phyloP scores from a whole-genome alignment of 78 protist species.

The Dictyostelium intermedium region DNA sequence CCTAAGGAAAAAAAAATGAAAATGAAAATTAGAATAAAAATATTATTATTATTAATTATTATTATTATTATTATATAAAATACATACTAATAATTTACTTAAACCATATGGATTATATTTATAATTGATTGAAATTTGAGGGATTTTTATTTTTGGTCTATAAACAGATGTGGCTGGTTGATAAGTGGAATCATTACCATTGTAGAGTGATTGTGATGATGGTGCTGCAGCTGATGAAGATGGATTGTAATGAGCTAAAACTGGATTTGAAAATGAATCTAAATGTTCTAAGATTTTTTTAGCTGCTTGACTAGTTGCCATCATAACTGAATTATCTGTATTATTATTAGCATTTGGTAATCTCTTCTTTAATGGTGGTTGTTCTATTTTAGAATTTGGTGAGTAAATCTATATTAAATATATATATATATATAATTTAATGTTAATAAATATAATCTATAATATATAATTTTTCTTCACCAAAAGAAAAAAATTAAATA shows the following conservation, averaged over 20 bases:
- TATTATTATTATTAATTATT: too few relatives aligned
- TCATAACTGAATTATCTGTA: slow-evolving; percentile 10
- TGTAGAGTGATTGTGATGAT: background rate
- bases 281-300: slow-evolving; percentile 36
- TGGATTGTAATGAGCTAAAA: background rate
- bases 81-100: slow-evolving; percentile 34
- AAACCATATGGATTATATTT: slow-evolving; percentile 71
- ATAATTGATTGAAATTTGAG: slow-evolving; percentile 43
- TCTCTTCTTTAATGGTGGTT: slow-evolving; percentile 22
- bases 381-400: background rate
- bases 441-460: too few relatives aligned
- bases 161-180: background rate
- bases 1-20: background rate
- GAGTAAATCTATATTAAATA: background rate
- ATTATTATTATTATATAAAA: background rate
- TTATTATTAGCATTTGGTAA: background rate
- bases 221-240: background rate
- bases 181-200: slow-evolving; percentile 6
- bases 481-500: background rate
- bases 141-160: slow-evolving; percentile 29
- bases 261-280: slow-evolving; percentile 56
- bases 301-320: slow-evolving; percentile 70
- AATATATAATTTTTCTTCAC: too few relatives aligned
- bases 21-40: background rate
- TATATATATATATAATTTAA: too few relatives aligned